phyloP scores from a whole-genome alignment of 2,329 filamentous ascomycete species.

The Cercospora nicotianae region DNA sequence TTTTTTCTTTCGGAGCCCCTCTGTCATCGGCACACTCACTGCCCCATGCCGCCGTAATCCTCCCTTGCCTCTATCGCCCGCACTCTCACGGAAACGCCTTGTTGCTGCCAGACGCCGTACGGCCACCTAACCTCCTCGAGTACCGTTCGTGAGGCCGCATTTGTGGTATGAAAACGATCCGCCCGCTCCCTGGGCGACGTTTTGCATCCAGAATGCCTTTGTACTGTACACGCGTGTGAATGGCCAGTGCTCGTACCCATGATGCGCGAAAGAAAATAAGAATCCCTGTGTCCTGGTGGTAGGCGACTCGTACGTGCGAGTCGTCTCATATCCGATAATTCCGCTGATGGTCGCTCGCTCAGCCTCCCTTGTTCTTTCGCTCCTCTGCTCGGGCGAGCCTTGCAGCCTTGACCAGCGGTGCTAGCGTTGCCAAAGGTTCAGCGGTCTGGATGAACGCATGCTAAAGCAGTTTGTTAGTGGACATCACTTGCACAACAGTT shows the following conservation, averaged over 20 bases:
- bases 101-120: neutral
- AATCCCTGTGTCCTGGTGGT: neutral
- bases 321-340: neutral
- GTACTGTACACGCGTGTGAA: slow-evolving; percentile 6
- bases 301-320: neutral
- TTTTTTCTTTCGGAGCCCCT: neutral
- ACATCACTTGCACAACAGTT: neutral
- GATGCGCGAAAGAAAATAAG: neutral
- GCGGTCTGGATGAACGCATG: slow-evolving; percentile 54
- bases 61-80: neutral
- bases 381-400: slow-evolving; percentile 83
- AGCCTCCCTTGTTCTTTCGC: slow-evolving; percentile 50
- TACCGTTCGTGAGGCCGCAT: neutral
- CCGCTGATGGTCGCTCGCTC: neutral
- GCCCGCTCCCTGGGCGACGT: neutral
- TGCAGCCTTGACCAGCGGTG: slow-evolving; percentile 83
- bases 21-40: neutral
- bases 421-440: slow-evolving; percentile 64
- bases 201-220: neutral
- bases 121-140: neutral
- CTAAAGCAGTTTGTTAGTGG: slow-evolving; percentile 31
- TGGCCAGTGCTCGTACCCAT: neutral
- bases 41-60: neutral
- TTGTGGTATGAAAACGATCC: neutral
- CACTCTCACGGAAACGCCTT: neutral